phyloP scores from a whole-genome alignment of 1,284 basidiomycete species.

The Coniferiporia sulphurascens region DNA sequence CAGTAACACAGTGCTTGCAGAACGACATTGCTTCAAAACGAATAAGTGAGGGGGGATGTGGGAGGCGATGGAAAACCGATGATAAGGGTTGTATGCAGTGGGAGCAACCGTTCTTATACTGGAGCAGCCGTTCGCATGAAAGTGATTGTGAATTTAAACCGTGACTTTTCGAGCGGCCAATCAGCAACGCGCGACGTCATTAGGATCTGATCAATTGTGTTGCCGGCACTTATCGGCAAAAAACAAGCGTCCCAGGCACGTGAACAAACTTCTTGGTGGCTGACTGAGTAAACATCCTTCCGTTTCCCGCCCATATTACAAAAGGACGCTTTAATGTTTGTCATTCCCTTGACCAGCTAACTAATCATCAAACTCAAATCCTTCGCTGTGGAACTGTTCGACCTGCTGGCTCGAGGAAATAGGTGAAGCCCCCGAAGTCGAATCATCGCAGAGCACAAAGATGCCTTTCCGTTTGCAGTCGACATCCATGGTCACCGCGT shows the following conservation, averaged over 20 bases:
- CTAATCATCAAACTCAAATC: conserved; percentile 5
- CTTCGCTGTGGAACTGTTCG: conserved; percentile 1
- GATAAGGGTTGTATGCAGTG: background rate
- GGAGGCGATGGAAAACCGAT: background rate
- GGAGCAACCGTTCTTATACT: background rate
- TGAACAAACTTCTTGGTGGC: too few species aligned
- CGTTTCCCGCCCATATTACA: background rate
- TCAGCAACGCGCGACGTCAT: background rate
- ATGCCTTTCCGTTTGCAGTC: background rate
- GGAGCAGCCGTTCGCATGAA: background rate
- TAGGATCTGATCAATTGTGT: background rate
- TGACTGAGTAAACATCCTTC: background rate
- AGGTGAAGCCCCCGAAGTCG: background rate
- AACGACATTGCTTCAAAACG: conserved; percentile 12
- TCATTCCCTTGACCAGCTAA: background rate
- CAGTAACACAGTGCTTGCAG: conserved; percentile 15
- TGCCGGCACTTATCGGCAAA: too few species aligned
- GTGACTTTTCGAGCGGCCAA: background rate
- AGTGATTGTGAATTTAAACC: background rate
- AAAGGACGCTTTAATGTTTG: background rate
- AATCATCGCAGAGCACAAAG: background rate
- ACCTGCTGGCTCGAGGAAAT: background rate
- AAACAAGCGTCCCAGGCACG: too few species aligned
- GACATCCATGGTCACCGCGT: background rate
- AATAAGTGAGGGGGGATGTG: background rate